These are phyloP conservation scores for Albizia julibrissin DNA, from an alignment of 306 rosid species.

Conservation along the genomic window DNA sequence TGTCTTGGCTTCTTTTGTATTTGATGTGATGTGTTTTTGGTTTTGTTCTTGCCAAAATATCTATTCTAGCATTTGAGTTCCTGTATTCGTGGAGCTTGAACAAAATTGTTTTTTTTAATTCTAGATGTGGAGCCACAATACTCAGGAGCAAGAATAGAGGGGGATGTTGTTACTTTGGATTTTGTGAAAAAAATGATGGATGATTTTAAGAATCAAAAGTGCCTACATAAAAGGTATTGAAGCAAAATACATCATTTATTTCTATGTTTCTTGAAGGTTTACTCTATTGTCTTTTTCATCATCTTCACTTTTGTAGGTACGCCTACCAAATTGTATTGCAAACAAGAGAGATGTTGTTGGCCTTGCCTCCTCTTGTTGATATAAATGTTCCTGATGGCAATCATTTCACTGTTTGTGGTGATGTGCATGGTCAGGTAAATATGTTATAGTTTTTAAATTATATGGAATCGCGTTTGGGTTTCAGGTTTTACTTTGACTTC, in stretches of 20 bases:
- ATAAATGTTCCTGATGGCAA: conserved; percentile 71
- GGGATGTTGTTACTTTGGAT: conserved; percentile 83
- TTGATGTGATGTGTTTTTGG: neutral
- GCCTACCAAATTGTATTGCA: conserved; percentile 97
- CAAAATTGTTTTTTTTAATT: conserved; percentile 13
- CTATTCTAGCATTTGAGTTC: neutral
- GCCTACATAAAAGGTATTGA: conserved; percentile 83
- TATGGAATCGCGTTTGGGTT: conserved; percentile 22
- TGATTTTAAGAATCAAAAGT: conserved; percentile 90
- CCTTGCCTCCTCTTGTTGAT: conserved; percentile 92
- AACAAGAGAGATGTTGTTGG: conserved; percentile 71
- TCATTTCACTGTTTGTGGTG: conserved; percentile 95
- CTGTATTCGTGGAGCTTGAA: neutral
- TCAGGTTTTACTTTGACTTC: neutral
- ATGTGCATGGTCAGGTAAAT: conserved; percentile 98
- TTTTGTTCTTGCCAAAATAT: neutral
- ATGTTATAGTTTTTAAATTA: conserved; percentile 26
- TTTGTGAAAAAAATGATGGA: conserved; percentile 96
- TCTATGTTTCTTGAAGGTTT: conserved; percentile 27
- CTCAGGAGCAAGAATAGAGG: conserved; percentile 93
- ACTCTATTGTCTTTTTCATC: conserved; percentile 25
- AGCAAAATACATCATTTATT: conserved; percentile 24
- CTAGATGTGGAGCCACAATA: conserved; percentile 94
- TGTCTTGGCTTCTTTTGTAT: neutral
- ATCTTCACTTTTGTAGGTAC: conserved; percentile 56